These are phyloP conservation scores for Trichoderma sp. DNA, from an alignment of 2,329 filamentous ascomycete genomes.

Conservation along the genomic window DNA sequence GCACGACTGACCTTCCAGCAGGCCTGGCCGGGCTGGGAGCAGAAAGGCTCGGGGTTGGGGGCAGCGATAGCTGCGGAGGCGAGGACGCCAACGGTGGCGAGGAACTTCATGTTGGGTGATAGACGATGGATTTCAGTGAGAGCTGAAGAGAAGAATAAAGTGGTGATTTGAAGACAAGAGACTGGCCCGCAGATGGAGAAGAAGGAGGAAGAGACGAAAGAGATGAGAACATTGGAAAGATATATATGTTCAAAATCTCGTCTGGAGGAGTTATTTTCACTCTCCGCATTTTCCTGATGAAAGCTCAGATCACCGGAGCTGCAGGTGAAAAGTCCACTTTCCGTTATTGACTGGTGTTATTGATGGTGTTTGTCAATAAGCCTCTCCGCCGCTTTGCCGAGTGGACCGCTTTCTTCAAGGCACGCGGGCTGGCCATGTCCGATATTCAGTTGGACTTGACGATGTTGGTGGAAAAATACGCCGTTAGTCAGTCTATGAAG, in stretches of 20 bases:
- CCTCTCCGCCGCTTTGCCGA: background rate
- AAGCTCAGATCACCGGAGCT: conserved; percentile 4
- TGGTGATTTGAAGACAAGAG: background rate
- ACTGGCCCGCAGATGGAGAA: background rate
- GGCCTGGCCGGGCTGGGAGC: conserved; percentile 30
- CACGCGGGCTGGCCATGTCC: background rate
- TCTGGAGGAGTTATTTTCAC: background rate
- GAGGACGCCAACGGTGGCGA: conserved; percentile 29
- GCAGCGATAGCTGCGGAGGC: conserved; percentile 24
- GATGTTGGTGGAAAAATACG: background rate
- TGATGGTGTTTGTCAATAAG: conserved; percentile 16
- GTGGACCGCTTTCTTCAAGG: background rate
- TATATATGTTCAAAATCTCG: background rate
- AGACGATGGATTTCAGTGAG: background rate
- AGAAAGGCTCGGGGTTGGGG: conserved; percentile 28
- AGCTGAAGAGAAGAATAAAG: background rate
- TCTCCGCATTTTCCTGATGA: background rate
- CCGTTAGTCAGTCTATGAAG: background rate
- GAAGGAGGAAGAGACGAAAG: background rate
- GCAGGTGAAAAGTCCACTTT: background rate
- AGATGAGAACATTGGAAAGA: background rate
- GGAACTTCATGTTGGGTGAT: conserved; percentile 29
- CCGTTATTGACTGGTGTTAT: conserved; percentile 13
- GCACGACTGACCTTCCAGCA: conserved; percentile 38
- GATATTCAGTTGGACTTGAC: background rate